phyloP scores from a whole-genome alignment of 257 asterid genomes.

The Solanum etuberosum region DNA sequence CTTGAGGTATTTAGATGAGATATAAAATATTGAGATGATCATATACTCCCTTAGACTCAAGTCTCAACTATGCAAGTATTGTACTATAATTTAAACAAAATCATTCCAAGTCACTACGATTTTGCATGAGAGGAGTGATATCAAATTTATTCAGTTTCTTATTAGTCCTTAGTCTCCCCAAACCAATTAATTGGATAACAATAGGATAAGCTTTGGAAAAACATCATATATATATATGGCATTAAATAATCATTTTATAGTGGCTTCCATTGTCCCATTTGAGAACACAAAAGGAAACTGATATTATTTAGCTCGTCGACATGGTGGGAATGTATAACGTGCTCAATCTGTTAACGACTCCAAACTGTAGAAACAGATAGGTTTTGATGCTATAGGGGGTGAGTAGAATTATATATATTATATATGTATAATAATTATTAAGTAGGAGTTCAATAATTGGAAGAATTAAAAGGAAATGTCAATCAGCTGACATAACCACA shows the following conservation, averaged over 20 bases:
- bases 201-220: neutral
- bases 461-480: neutral
- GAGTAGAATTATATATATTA: neutral
- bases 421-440: neutral
- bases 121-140: too few species aligned
- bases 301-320: neutral
- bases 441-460: neutral
- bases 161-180: neutral
- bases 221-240: neutral
- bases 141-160: neutral
- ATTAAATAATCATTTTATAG: neutral
- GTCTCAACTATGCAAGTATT: neutral
- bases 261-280: neutral
- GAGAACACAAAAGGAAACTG: neutral
- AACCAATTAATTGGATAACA: neutral
- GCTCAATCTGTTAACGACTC: neutral
- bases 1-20: neutral
- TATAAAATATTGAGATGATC: neutral
- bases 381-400: neutral
- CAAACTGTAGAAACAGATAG: neutral
- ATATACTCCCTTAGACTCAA: too few species aligned
- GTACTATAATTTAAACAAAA: neutral
- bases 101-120: neutral
- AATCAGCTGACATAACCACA: conserved; percentile 3
- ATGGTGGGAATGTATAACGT: neutral